Percentiles rank a stretch among this genome's conserved stretches.
Conservation (phyloP, 2,329 filamentous ascomycete species). For the Colletotrichum godetiae region DNA sequence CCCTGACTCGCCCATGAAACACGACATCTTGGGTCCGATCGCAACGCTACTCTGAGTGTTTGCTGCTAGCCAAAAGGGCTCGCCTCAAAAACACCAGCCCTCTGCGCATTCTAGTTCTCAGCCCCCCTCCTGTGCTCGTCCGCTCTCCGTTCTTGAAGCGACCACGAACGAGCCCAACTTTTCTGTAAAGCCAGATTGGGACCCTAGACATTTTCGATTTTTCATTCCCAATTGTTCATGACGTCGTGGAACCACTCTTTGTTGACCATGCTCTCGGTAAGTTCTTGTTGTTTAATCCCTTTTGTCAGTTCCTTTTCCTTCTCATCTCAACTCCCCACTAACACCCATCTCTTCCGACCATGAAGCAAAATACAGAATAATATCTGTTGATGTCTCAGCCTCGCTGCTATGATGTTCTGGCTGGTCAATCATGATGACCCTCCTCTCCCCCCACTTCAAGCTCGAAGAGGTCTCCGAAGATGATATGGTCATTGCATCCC, state of each 20-base stretch:
- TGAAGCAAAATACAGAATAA: slow-evolving; percentile 16
- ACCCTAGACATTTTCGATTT: neutral
- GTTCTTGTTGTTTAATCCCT: neutral
- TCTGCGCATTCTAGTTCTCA: neutral
- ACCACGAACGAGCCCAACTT: neutral
- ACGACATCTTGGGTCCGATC: slow-evolving; percentile 20
- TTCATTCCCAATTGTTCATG: slow-evolving; percentile 2
- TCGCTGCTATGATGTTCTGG: slow-evolving; percentile 25
- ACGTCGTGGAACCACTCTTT: neutral
- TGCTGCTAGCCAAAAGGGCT: neutral
- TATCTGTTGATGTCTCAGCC: slow-evolving; percentile 1
- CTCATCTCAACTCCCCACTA: neutral
- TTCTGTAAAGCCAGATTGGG: neutral
- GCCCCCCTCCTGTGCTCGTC: neutral
- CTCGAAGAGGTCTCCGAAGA: slow-evolving; percentile 37
- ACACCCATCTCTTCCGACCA: neutral
- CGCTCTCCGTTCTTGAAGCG: neutral
- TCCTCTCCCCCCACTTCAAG: slow-evolving; percentile 37
- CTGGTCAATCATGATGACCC: slow-evolving; percentile 27
- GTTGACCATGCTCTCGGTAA: slow-evolving; percentile 5
- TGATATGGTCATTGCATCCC: slow-evolving; percentile 44
- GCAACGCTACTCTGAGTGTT: slow-evolving; percentile 15
- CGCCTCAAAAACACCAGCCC: slow-evolving; percentile 16
- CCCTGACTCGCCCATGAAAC: slow-evolving; percentile 34
- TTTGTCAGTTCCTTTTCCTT: neutral